A percentile compares a stretch with the other conserved stretches of the same genome.
phyloP scores from a whole-genome alignment of 1,284 basidiomycete species.

The Austropuccinia psidii region DNA sequence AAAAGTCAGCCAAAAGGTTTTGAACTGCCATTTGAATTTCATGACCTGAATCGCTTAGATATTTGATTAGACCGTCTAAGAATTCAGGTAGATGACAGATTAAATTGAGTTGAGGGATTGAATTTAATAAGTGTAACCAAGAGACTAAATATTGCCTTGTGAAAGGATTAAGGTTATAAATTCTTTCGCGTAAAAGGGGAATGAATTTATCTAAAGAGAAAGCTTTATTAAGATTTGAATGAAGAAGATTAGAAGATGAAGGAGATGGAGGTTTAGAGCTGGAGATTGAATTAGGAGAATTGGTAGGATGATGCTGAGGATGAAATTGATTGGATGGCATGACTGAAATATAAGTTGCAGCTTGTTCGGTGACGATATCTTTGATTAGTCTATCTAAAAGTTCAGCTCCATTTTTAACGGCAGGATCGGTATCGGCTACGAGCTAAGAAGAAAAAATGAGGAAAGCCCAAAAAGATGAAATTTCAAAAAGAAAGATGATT shows the following conservation, averaged over 20 bases:
- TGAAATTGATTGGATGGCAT: conserved; percentile 41
- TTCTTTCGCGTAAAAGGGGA: conserved; percentile 82
- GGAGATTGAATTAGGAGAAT: conserved; percentile 55
- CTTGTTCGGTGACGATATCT: conserved; percentile 94
- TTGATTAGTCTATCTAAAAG: conserved; percentile 94
- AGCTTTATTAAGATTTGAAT: conserved; percentile 51
- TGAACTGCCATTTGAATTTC: conserved; percentile 90
- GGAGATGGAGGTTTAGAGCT: conserved; percentile 51
- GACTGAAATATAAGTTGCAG: conserved; percentile 79
- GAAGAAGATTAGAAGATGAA: conserved; percentile 1
- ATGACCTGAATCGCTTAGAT: conserved; percentile 86
- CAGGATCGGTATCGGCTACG: conserved; percentile 87
- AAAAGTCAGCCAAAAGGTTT: conserved; percentile 80
- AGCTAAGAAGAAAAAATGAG: conserved; percentile 56
- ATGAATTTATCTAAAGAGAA: conserved; percentile 94
- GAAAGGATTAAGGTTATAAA: conserved; percentile 91
- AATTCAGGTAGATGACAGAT: conserved; percentile 91
- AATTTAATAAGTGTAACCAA: conserved; percentile 94
- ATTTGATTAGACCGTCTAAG: conserved; percentile 84
- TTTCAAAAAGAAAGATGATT: not conserved
- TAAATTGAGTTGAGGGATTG: conserved; percentile 90
- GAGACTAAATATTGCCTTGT: conserved; percentile 91
- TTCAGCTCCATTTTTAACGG: conserved; percentile 98
- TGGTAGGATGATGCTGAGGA: not conserved
- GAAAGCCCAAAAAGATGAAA: not conserved